Evolutionary conservation across 176 grass and related monocot genomes (phyloP).

Genomic region (Olyra latifolia): DNA sequence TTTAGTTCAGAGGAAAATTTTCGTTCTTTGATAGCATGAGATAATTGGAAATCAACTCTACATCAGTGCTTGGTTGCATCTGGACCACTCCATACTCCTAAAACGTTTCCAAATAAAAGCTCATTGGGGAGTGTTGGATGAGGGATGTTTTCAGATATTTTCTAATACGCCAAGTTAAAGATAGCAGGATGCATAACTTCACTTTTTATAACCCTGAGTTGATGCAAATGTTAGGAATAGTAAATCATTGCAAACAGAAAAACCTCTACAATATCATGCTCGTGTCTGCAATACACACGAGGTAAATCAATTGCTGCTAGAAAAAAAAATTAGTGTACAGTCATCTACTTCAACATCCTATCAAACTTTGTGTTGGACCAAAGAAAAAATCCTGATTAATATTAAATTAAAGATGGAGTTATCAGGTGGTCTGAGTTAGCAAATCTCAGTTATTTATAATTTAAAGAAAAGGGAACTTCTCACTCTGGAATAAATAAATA

Average conservation of each 20-base stretch:
- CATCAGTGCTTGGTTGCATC: background rate
- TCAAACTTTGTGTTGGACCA: too few relatives aligned
- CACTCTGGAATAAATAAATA: too few relatives aligned
- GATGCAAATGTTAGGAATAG: background rate
- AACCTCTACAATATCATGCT: background rate
- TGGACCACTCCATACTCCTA: background rate
- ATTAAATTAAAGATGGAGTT: too few relatives aligned
- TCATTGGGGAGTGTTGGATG: background rate
- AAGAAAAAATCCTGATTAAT: too few relatives aligned
- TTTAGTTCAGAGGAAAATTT: background rate
- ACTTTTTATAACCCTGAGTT: background rate
- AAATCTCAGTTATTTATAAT: too few relatives aligned
- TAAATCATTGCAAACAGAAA: background rate
- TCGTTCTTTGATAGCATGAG: background rate
- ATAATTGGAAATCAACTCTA: background rate
- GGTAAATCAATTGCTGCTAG: constrained; percentile 5
- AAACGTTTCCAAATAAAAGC: background rate
- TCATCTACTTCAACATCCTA: background rate
- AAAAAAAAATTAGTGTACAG: constrained; percentile 9
- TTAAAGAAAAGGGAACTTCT: too few relatives aligned
- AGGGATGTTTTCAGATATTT: background rate
- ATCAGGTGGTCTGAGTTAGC: too few relatives aligned
- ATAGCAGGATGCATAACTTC: background rate
- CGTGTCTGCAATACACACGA: constrained; percentile 3
- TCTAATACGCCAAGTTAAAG: too few relatives aligned